Evolutionary conservation across 2,329 filamentous ascomycete species (phyloP).

Genomic region (Aspergillus sp.): DNA sequence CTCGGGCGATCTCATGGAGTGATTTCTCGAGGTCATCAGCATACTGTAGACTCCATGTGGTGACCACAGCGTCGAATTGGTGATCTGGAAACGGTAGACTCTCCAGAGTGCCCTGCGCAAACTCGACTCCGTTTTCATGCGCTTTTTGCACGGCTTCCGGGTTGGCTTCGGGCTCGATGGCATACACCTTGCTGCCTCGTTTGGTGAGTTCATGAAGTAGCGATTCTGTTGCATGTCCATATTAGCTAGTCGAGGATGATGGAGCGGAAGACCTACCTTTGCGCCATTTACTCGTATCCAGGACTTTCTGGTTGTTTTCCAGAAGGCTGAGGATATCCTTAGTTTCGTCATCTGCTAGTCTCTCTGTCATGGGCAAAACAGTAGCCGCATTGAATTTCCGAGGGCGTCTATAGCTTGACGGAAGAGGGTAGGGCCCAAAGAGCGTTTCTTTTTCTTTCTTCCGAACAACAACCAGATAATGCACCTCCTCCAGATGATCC

Average conservation of each 20-base stretch:
- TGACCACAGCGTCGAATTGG: not conserved
- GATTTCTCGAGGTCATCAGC: not conserved
- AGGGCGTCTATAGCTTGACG: not conserved
- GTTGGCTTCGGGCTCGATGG: too few species aligned
- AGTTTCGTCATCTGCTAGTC: too few species aligned
- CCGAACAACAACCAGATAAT: not conserved
- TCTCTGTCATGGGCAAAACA: not conserved
- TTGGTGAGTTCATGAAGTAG: too few species aligned
- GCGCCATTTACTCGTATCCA: too few species aligned
- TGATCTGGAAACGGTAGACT: not conserved
- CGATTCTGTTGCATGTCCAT: too few species aligned
- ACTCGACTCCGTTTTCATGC: too few species aligned
- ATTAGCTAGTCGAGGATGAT: too few species aligned
- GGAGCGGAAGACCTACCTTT: too few species aligned
- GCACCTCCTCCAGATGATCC: conserved; percentile 9
- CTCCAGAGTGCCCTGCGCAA: not conserved
- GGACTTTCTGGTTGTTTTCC: too few species aligned
- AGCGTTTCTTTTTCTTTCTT: conserved; percentile 1
- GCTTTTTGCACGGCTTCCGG: too few species aligned
- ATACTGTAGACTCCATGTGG: not conserved
- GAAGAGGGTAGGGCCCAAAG: not conserved
- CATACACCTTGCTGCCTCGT: too few species aligned
- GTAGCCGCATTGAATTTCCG: not conserved
- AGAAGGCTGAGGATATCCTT: too few species aligned
- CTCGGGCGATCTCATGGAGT: not conserved